Evolutionary conservation across 257 asterid genomes (phyloP).

Genomic region (Rubia yunnanensis): DNA sequence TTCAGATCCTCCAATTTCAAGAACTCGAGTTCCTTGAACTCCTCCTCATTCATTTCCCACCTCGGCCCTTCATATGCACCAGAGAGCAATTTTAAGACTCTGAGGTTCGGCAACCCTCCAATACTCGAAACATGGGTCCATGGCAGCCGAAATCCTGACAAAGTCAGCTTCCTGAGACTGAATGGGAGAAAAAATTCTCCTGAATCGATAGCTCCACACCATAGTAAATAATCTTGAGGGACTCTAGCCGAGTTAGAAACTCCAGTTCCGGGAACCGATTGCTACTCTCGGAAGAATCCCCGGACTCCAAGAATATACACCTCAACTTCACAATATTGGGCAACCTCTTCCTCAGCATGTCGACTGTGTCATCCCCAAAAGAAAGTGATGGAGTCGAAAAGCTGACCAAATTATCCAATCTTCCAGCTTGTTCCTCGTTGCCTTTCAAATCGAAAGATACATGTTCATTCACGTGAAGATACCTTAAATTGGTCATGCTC

Average conservation of each 20-base stretch:
- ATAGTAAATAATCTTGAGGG: background rate
- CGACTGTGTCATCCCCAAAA: background rate
- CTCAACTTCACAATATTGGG: conserved; percentile 5
- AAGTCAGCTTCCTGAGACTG: background rate
- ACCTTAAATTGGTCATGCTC: conserved; percentile 10
- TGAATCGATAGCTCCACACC: background rate
- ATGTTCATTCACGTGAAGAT: background rate
- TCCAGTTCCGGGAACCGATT: background rate
- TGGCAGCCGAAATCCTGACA: background rate
- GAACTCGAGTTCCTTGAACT: background rate
- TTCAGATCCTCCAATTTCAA: background rate
- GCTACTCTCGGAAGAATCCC: background rate
- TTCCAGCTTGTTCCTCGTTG: background rate
- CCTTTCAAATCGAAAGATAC: background rate
- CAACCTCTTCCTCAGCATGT: background rate
- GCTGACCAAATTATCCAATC: conserved; percentile 2
- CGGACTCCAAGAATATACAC: background rate
- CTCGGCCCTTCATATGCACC: background rate
- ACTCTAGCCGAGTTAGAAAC: background rate
- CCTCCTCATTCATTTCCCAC: background rate
- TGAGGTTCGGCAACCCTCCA: background rate
- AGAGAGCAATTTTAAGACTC: background rate
- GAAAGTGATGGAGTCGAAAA: conserved; percentile 5
- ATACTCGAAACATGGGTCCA: background rate
- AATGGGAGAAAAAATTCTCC: background rate